Percentiles rank a stretch among this genome's conserved stretches.
Conservation (phyloP, 2,329 filamentous ascomycete species). For the Fusarium austroafricanum region DNA sequence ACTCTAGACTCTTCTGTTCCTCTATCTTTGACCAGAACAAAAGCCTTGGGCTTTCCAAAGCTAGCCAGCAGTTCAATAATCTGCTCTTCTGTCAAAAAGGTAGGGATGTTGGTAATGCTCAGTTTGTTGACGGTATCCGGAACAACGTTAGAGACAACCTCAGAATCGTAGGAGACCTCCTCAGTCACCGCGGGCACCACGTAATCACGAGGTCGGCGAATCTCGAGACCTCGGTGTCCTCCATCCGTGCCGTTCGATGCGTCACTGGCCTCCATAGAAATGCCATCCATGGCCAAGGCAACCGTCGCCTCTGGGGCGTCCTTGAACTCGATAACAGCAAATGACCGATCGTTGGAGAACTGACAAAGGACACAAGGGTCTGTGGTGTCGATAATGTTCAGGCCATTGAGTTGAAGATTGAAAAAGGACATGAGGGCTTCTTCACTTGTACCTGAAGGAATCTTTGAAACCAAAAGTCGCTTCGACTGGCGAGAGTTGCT, state of each 20-base stretch:
- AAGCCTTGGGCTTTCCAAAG: constrained; percentile 93
- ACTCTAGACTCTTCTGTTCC: constrained; percentile 88
- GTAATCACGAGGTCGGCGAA: constrained; percentile 94
- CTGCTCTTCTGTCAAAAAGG: constrained; percentile 90
- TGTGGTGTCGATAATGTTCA: constrained; percentile 86
- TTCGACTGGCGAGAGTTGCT: constrained; percentile 95
- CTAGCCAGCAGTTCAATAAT: constrained; percentile 89
- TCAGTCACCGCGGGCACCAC: constrained; percentile 87
- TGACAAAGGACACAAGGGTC: constrained; percentile 90
- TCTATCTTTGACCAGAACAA: constrained; percentile 87
- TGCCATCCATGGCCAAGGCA: constrained; percentile 88
- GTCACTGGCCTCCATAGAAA: constrained; percentile 83
- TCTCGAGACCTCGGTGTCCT: constrained; percentile 71
- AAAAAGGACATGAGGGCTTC: constrained; percentile 86
- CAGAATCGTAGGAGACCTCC: constrained; percentile 78
- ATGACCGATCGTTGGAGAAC: constrained; percentile 80
- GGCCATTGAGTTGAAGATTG: constrained; percentile 95
- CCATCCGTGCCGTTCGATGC: constrained; percentile 65
- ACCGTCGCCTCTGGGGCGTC: constrained; percentile 88
- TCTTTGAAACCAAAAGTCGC: constrained; percentile 87
- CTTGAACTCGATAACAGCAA: constrained; percentile 93
- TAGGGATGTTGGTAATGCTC: constrained; percentile 87
- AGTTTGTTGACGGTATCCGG: constrained; percentile 96
- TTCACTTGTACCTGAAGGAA: constrained; percentile 78
- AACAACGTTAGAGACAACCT: constrained; percentile 82